Evolutionary conservation across 2,329 filamentous ascomycete species (phyloP).

Genomic region (Aschersonia sp.): DNA sequence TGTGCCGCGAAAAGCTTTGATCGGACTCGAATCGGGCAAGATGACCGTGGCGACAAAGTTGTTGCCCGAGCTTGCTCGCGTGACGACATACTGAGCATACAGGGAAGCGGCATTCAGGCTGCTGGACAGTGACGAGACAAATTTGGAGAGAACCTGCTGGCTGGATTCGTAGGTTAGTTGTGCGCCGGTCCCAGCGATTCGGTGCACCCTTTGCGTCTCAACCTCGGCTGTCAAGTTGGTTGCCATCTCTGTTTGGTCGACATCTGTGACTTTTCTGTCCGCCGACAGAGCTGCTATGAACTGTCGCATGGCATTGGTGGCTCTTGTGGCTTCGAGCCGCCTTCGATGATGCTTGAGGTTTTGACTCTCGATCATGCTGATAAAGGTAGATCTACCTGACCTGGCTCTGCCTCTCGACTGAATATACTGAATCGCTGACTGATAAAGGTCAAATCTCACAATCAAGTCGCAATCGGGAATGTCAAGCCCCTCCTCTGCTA

Average conservation of each 20-base stretch:
- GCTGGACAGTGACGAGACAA: slow-evolving; percentile 47
- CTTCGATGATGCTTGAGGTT: slow-evolving; percentile 46
- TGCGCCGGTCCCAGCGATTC: slow-evolving; percentile 53
- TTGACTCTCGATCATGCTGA: slow-evolving; percentile 65
- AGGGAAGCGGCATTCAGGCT: slow-evolving; percentile 12
- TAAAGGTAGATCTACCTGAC: slow-evolving; percentile 61
- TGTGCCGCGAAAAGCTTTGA: slow-evolving; percentile 50
- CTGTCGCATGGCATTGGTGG: slow-evolving; percentile 49
- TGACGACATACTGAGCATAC: slow-evolving; percentile 46
- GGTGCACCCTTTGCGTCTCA: slow-evolving; percentile 34
- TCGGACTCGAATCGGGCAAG: slow-evolving; percentile 59
- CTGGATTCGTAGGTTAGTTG: slow-evolving; percentile 67
- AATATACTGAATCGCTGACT: slow-evolving; percentile 85
- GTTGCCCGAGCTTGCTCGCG: slow-evolving; percentile 25
- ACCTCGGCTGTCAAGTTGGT: slow-evolving; percentile 8
- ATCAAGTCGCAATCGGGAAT: slow-evolving; percentile 54
- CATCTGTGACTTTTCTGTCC: slow-evolving; percentile 40
- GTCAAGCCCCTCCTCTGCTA: slow-evolving; percentile 54
- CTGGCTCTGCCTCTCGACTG: slow-evolving; percentile 84
- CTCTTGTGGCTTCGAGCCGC: slow-evolving; percentile 43
- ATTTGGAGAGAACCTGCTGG: slow-evolving; percentile 56
- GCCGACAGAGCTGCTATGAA: slow-evolving; percentile 66
- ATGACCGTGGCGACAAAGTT: slow-evolving; percentile 66
- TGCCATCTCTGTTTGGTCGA: slow-evolving; percentile 9
- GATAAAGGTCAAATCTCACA: slow-evolving; percentile 72